phyloP scores from a whole-genome alignment of 495 filamentous ascomycete species.

The Penicillium herquei region DNA sequence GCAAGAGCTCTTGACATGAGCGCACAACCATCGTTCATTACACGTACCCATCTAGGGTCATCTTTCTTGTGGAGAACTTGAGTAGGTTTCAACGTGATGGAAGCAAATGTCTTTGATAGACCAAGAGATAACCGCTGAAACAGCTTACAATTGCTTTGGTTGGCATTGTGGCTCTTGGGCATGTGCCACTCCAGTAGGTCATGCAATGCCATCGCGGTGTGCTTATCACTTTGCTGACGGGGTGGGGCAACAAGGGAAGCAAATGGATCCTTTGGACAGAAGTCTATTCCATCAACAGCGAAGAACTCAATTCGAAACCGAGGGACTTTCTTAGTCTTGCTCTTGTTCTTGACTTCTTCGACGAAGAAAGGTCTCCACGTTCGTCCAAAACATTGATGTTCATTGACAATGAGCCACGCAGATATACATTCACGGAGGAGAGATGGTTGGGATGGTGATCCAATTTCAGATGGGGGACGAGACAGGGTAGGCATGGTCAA shows the following conservation, averaged over 20 bases:
- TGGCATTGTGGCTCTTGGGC: conserved; percentile 33
- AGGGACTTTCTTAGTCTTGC: conserved; percentile 23
- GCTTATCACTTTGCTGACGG: conserved; percentile 21
- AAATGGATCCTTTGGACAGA: conserved; percentile 16
- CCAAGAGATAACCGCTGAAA: conserved; percentile 49
- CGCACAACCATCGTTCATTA: conserved; percentile 85
- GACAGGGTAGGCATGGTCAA: conserved; percentile 39
- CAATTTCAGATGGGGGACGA: conserved; percentile 36
- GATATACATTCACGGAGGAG: conserved; percentile 36
- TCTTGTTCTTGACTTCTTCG: conserved; percentile 40
- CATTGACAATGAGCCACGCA: conserved; percentile 41
- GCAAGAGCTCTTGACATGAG: conserved; percentile 67
- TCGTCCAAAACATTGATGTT: conserved; percentile 43
- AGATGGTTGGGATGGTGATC: conserved; percentile 18
- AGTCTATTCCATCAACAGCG: conserved; percentile 49
- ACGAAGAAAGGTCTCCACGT: conserved; percentile 49
- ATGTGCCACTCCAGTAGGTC: conserved; percentile 55
- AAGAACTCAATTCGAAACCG: conserved; percentile 52
- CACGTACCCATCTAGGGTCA: conserved; percentile 21
- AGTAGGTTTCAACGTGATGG: conserved; percentile 40
- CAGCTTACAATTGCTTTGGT: conserved; percentile 49
- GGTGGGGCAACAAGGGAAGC: conserved; percentile 19
- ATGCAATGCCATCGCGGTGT: conserved; percentile 38
- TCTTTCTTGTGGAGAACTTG: conserved; percentile 41
- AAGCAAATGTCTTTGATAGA: conserved; percentile 46